Percentiles rank a stretch among this genome's conserved stretches.
Conservation (phyloP, 306 rosid species). For the Medicago lupulina region DNA sequence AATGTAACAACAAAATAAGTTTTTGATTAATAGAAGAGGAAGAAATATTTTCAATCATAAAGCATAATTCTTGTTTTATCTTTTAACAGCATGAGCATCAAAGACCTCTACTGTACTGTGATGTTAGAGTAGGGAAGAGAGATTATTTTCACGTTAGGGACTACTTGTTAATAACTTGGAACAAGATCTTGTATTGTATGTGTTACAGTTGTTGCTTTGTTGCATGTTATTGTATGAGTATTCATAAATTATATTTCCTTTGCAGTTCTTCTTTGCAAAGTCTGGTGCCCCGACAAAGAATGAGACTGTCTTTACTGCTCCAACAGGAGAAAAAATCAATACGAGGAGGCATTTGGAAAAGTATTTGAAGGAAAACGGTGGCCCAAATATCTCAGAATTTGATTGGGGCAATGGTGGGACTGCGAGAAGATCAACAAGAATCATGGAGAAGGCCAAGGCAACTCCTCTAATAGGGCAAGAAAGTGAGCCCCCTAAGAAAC, state of each 20-base stretch:
- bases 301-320: conserved; percentile 82
- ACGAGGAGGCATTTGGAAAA: conserved; percentile 80
- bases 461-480: conserved; percentile 52
- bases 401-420: conserved; percentile 99
- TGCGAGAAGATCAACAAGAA: conserved; percentile 92
- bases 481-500: conserved; percentile 72
- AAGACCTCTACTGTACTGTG: conserved; percentile 11
- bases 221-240: conserved; percentile 27
- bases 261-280: conserved; percentile 81
- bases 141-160: conserved; percentile 20
- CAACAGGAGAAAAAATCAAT: conserved; percentile 87
- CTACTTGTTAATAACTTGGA: conserved; percentile 23
- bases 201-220: conserved; percentile 17
- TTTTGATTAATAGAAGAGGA: background rate
- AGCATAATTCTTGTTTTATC: background rate
- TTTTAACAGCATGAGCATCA: conserved; percentile 27
- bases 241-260: conserved; percentile 37
- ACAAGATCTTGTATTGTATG: conserved; percentile 34
- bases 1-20: background rate
- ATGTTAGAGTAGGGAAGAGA: conserved; percentile 21
- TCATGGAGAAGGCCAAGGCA: conserved; percentile 79
- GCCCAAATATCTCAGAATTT: conserved; percentile 77
- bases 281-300: conserved; percentile 85
- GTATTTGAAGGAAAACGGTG: conserved; percentile 86
- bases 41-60: background rate